Conservation (phyloP, 768 basidiomycete species). For the Serendipita vermifera region DNA sequence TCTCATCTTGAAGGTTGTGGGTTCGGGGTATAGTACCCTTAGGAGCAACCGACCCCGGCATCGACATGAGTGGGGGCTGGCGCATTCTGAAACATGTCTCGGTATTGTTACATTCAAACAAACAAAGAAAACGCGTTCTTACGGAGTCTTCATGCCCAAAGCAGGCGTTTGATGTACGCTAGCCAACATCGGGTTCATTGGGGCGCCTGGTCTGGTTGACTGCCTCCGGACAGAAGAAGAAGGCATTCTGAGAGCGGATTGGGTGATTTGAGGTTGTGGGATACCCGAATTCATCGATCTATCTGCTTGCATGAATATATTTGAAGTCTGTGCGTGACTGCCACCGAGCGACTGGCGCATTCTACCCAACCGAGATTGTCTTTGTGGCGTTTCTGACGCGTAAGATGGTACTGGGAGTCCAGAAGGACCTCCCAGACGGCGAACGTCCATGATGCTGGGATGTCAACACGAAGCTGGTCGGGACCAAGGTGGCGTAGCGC, state of each 20-base stretch:
- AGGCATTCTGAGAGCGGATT: constrained; percentile 1
- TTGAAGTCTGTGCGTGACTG: no score
- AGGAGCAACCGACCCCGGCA: neutral
- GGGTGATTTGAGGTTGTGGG: neutral
- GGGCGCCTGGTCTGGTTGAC: constrained; percentile 1
- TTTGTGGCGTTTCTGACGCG: constrained; percentile 5
- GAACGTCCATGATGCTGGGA: neutral
- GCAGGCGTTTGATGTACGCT: neutral
- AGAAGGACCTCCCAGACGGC: neutral
- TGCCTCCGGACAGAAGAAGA: neutral
- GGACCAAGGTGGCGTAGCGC: neutral
- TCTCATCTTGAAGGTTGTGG: constrained; percentile 23
- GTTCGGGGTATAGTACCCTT: constrained; percentile 13
- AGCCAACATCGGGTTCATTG: neutral
- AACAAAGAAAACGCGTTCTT: neutral
- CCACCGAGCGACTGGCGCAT: constrained; percentile 8
- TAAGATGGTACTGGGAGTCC: constrained; percentile 3
- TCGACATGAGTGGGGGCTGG: constrained; percentile 2
- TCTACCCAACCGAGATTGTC: neutral
- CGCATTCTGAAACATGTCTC: neutral
- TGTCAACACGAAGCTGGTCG: neutral
- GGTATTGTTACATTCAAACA: neutral
- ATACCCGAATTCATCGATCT: neutral
- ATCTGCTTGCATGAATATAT: neutral
- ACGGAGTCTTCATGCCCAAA: neutral